Percentiles rank a stretch among this genome's conserved stretches.
Evolutionary conservation across 2,329 filamentous ascomycete species (phyloP).

Genomic region (Fusarium sp.): DNA sequence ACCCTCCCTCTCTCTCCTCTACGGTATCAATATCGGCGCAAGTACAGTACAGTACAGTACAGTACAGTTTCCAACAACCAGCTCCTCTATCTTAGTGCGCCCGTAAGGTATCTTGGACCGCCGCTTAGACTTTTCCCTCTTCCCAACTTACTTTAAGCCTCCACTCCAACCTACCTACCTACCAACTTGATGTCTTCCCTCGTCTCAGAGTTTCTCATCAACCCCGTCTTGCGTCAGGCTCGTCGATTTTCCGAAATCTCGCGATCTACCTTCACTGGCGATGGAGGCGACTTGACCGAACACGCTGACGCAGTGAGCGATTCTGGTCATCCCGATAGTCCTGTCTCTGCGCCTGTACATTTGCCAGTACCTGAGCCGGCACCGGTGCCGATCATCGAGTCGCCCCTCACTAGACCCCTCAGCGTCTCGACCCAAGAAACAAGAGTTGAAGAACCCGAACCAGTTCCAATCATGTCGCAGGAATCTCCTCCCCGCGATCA

Average conservation of each 20-base stretch:
- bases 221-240: conserved; percentile 74
- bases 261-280: conserved; percentile 53
- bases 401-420: conserved; percentile 46
- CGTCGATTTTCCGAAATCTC: conserved; percentile 70
- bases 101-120: conserved; percentile 27
- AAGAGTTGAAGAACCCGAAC: conserved; percentile 47
- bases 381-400: conserved; percentile 37
- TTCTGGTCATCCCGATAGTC: conserved; percentile 31
- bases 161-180: conserved; percentile 6
- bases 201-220: conserved; percentile 74
- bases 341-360: conserved; percentile 30
- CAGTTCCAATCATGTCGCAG: conserved; percentile 37
- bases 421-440: conserved; percentile 53
- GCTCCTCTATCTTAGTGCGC: conserved; percentile 18
- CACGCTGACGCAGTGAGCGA: conserved; percentile 40
- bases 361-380: conserved; percentile 21
- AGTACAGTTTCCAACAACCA: not conserved
- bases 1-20: conserved; percentile 14
- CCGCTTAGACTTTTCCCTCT: conserved; percentile 31
- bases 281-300: conserved; percentile 48
- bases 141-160: conserved; percentile 26
- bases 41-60: conserved; percentile 10
- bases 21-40: conserved; percentile 16
- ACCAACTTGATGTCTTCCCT: conserved; percentile 66
- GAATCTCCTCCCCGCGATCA: conserved; percentile 48